These are phyloP conservation scores for Chaetothyriales sp. DNA, from an alignment of 2,329 filamentous ascomycete genomes.

Conservation along the genomic window DNA sequence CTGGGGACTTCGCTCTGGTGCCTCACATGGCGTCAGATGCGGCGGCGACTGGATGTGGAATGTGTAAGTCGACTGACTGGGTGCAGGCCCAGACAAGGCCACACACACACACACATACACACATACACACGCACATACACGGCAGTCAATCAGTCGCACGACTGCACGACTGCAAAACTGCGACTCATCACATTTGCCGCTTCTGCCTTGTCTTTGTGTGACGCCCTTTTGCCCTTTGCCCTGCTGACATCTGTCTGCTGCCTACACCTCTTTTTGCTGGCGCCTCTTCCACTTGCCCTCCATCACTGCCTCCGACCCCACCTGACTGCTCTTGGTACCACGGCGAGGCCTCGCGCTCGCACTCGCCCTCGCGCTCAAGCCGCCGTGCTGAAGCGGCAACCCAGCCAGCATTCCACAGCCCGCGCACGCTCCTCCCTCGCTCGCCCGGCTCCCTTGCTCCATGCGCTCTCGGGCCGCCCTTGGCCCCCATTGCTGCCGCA, in stretches of 20 bases:
- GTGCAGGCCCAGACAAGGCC: background rate
- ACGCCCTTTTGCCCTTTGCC: constrained; percentile 9
- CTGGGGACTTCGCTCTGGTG: background rate
- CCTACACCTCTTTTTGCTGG: constrained; percentile 3
- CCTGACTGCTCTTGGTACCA: constrained; percentile 2
- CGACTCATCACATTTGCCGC: constrained; percentile 1
- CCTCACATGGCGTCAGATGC: background rate
- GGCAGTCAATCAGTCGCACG: background rate
- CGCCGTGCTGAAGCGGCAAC: too few relatives aligned
- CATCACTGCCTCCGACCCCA: constrained; percentile 3
- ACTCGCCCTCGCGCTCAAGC: too few relatives aligned
- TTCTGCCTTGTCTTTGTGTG: constrained; percentile 1
- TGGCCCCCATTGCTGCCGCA: constrained; percentile 6
- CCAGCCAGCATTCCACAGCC: constrained; percentile 16
- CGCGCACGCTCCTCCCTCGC: constrained; percentile 22
- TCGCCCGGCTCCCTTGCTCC: constrained; percentile 21
- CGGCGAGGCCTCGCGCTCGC: constrained; percentile 5
- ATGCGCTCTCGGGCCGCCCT: constrained; percentile 9
- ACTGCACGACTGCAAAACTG: background rate
- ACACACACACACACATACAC: background rate
- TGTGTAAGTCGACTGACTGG: background rate
- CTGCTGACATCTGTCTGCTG: constrained; percentile 3
- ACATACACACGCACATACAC: background rate
- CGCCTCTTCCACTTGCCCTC: constrained; percentile 1
- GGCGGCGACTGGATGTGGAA: background rate